Percentiles rank a stretch among this genome's conserved stretches.
Conservation (phyloP, 176 grass and related monocot species). For the Rhynchospora pubera region DNA sequence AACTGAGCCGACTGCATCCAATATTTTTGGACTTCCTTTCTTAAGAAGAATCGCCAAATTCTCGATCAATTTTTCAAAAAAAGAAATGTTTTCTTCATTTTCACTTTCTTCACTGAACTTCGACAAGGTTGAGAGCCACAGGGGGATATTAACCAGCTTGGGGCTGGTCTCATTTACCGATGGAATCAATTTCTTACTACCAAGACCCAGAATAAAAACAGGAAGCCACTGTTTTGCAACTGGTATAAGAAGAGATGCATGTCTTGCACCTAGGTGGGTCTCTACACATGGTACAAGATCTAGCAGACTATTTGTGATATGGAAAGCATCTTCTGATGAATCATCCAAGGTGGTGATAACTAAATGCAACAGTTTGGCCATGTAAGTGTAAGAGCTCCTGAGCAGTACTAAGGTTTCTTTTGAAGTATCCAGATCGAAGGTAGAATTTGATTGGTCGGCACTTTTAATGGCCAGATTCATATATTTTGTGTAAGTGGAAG, state of each 20-base stretch:
- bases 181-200: conserved; percentile 38
- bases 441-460: conserved; percentile 27
- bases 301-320: conserved; percentile 79
- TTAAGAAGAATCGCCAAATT: conserved; percentile 48
- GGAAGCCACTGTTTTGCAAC: conserved; percentile 69
- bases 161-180: conserved; percentile 24
- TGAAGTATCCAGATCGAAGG: conserved; percentile 40
- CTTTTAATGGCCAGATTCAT: conserved; percentile 41
- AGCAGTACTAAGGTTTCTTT: conserved; percentile 51
- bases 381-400: conserved; percentile 72
- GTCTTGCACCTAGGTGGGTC: conserved; percentile 40
- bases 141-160: conserved; percentile 36
- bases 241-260: conserved; percentile 38
- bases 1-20: conserved; percentile 49
- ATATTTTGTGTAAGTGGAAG: conserved; percentile 49
- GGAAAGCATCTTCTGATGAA: conserved; percentile 40
- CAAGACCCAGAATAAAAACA: conserved; percentile 63
- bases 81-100: conserved; percentile 23
- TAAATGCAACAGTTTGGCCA: conserved; percentile 73
- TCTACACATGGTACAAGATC: conserved; percentile 55
- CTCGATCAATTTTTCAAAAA: conserved; percentile 52
- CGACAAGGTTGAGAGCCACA: conserved; percentile 58
- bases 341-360: conserved; percentile 41
- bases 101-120: conserved; percentile 40
- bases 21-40: conserved; percentile 62